Base-by-base conservation (phyloP, 805 yeast species). In the Wickerhamiella dianesei region DNA sequence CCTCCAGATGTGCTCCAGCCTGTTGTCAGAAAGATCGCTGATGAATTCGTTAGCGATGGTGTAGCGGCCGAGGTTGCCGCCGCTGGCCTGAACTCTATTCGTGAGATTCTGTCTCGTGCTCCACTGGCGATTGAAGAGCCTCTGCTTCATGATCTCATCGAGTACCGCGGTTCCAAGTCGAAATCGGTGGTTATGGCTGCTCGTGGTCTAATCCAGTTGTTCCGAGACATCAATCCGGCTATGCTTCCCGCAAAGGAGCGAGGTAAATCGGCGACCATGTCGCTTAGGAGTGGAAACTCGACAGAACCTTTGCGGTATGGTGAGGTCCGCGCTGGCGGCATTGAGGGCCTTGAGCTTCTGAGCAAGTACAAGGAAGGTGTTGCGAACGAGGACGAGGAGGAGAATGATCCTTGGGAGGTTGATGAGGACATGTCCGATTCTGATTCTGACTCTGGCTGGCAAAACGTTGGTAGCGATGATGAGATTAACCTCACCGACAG, bases 61-160 rank as follows among this genome's bases (percentile, higher is more conserved):
- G 98, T 92, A 37, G 87, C 96, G 14, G 79, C 95, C 32, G 96
- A 92, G 66, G 99, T 88, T 46, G 96, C 96, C 3, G 87, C 96
- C 45, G 97, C 97, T 3, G 99, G 99, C 59, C 73, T 92, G 54
- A 92, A 92, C 64, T 84, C 97, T 2, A 89, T 89, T 50, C 74
- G 97, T 56, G 98, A 92, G 65, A 86, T 92, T 49, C 73, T 88
- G 53, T 66, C 95, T 1, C 80, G 99, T 71, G 94, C 94, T 9
- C 96, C 98, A 14, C 71, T 89, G 53, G 95, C 97, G 21, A 87
- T 92, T 57, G 96, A 87, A 45, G 80, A 82, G 46, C 77, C 88
- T 1, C 68, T 92, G 44, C 69, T 92, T 50, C 96, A 88, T 56
- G 99, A 92, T 66, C 73, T 92, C 61, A 74, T 82, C 6, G 95